Base-by-base conservation (phyloP, 1,139 yeast species). In the Geotrichum fermentans region DNA sequence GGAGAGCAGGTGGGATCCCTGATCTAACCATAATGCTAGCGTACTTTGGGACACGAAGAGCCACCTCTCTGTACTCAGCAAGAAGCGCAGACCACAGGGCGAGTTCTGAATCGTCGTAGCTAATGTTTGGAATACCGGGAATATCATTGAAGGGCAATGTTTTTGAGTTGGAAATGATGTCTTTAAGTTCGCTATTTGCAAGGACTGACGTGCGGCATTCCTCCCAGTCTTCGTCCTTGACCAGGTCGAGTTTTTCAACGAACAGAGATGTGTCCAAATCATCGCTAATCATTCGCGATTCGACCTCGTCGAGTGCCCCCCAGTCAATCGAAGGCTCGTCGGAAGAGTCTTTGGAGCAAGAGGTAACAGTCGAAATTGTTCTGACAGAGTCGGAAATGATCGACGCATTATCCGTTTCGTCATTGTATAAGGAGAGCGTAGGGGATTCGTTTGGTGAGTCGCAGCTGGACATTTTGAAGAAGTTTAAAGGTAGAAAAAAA, bases 1-100 rank as follows among this genome's bases (percentile, higher is more conserved):
- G 59, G 32, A 69, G 54, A 2, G 70, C 66, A 5, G 70, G 68
- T 2, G 73, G 73, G 24, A 69, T 59, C n/a, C 72, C 73, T 3
- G 64, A 59, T 49, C 67, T 60, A 32, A 69, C 61, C 67, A 64
- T 59, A 32, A 56, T 55, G 39, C 52, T 55, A 26, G 62, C 52
- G 46, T 63, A 63, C 40, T 58, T 56, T 22, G 72, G 72, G n/a
- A 64, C 55, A 38, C 58, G 55, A 13, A 58, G 51, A 13, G 62
- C 67, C 6, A 65, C 61, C 18, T 56, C 56, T 7, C 66, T 60
- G 55, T 65, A 69, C 47, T 68, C 67, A 3, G 65, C 56, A 20
- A 66, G 58, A 10, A 68, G 53, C 1, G 69, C 68, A 1, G 68
- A 58, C 72, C 72, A 68, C 30, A 68, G 58, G 44, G 57, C 54